Evolutionary conservation across 2,329 filamentous ascomycete genomes (phyloP), one percentile per base, ranked within the genome.

Genomic region (Kalmusia sp.): DNA sequence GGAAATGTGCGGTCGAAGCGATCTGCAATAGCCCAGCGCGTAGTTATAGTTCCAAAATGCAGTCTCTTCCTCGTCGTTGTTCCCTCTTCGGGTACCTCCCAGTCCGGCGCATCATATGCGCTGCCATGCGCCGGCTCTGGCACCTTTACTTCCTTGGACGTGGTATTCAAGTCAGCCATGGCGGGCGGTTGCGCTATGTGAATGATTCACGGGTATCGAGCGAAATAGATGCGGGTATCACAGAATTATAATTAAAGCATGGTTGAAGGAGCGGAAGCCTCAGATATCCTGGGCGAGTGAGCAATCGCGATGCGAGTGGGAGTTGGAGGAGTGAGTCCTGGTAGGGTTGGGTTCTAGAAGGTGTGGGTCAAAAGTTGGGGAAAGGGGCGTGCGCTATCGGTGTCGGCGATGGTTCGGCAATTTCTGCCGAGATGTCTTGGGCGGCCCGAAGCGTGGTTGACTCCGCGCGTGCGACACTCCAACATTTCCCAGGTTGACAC

Each of bases 1-100:
- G 74, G 70, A 9, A 76, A 43, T 6, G 67, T 15, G n/a, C 52
- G 54, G 52, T 75, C 64, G 30, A 75, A 64, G 33, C 59, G 55
- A 33, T 61, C 54, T 9, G 59, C 39, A n/a, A 64, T 34, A 3
- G 60, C 54, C 60, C 59, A 61, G 33, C 53, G 39, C 14, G 54
- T 54, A 9, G 49, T 40, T 21, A 44, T 40, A 21, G 49, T 34
- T 35, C 48, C 56, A 38, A 55, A 31, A 8, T 27, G 46, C 25
- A 50, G 15, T 21, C 40, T 27, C 31, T 31, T 46, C 11, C 30
- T 52, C 31, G 43, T 57, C 11, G 22, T 27, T 11, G 31, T 50
- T 14, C 46, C 46, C 15, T 56, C 50, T 31, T 57, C 52, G 4
- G 57, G 50, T 4, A 54, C 17, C n/a, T 62, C 59, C 57, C 57